phyloP scores from a whole-genome alignment of 2,329 filamentous ascomycete genomes.

The Xylariaceae sp. region DNA sequence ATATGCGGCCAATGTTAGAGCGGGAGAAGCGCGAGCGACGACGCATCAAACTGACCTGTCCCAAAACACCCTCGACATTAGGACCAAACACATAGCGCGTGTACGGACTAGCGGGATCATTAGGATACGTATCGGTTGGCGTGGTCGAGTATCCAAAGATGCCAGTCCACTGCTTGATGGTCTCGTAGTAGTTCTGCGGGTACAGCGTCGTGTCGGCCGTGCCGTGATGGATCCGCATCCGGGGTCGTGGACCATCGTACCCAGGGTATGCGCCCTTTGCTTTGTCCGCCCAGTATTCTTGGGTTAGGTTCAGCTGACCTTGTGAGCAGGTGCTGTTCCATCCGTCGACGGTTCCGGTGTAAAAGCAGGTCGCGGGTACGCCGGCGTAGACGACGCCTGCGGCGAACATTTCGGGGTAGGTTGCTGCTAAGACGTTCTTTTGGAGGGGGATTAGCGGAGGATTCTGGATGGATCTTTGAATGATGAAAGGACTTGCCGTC shows the following conservation, averaged over 20 bases:
- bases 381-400: conserved; percentile 42
- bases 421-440: conserved; percentile 41
- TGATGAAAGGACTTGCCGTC: conserved; percentile 31
- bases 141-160: conserved; percentile 32
- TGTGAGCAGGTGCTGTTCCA: conserved; percentile 50
- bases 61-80: conserved; percentile 22
- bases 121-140: conserved; percentile 12
- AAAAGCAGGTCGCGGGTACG: conserved; percentile 41
- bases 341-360: conserved; percentile 35
- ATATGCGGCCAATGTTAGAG: neutral
- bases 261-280: conserved; percentile 37
- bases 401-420: conserved; percentile 44
- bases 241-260: conserved; percentile 29
- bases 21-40: neutral
- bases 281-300: conserved; percentile 44
- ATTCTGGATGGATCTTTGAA: too few relatives aligned
- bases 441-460: neutral
- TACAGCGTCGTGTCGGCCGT: conserved; percentile 29
- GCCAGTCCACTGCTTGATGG: conserved; percentile 35
- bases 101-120: conserved; percentile 16
- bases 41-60: conserved; percentile 10
- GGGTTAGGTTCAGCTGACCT: conserved; percentile 39
- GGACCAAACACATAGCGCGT: conserved; percentile 23
- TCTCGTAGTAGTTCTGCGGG: conserved; percentile 30
- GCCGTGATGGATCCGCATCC: conserved; percentile 34